These are phyloP conservation scores for Pythium utonaiense DNA, from an alignment of 352 stramenopile genomes.

Conservation along the genomic window DNA sequence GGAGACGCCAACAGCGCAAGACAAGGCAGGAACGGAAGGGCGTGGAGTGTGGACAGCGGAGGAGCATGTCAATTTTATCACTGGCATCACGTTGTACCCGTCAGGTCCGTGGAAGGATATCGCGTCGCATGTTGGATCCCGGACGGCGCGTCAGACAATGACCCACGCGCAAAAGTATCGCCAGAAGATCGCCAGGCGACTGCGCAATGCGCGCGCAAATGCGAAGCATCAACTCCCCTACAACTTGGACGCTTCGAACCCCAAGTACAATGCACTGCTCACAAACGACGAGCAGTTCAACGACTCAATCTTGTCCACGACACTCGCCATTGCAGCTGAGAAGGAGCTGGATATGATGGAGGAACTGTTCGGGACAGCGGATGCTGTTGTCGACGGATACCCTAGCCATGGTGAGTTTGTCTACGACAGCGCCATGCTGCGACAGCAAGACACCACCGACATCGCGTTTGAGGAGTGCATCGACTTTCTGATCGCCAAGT, in stretches of 20 bases:
- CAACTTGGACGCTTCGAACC: conserved; percentile 54
- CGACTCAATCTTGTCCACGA: conserved; percentile 72
- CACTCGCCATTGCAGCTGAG: conserved; percentile 68
- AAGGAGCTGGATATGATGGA: conserved; percentile 66
- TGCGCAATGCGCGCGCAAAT: conserved; percentile 69
- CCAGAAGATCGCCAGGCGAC: conserved; percentile 71
- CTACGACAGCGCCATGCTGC: conserved; percentile 13
- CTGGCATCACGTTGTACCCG: conserved; percentile 74
- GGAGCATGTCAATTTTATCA: conserved; percentile 71
- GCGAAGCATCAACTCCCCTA: conserved; percentile 64
- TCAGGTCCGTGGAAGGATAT: conserved; percentile 80
- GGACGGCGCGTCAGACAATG: conserved; percentile 75
- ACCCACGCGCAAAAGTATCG: conserved; percentile 85
- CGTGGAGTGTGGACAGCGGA: conserved; percentile 71
- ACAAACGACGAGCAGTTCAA: conserved; percentile 78
- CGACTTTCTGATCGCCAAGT: conserved; percentile 66
- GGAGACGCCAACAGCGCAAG: conserved; percentile 16
- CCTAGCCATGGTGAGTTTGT: conserved; percentile 29
- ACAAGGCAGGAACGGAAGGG: conserved; percentile 42
- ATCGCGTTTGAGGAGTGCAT: conserved; percentile 80
- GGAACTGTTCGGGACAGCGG: conserved; percentile 18
- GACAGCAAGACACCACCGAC: conserved; percentile 48
- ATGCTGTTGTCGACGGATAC: conserved; percentile 24
- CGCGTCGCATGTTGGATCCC: conserved; percentile 59
- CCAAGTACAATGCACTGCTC: conserved; percentile 66